Percentiles rank a stretch among this genome's conserved stretches.
Evolutionary conservation across 306 rosid genomes (phyloP).

Genomic region (Albizia julibrissin): DNA sequence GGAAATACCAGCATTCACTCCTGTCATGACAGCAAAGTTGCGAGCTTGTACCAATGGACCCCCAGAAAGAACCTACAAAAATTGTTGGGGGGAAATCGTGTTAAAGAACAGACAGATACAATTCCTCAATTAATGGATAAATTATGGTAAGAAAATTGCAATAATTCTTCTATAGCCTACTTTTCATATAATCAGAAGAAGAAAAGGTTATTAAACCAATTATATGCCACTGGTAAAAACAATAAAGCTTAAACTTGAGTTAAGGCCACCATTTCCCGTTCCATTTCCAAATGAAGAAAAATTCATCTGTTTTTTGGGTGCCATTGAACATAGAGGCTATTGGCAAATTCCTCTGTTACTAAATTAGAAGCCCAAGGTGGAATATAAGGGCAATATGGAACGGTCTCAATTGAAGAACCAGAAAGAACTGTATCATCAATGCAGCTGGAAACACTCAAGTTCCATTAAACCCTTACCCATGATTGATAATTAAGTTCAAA

Average conservation of each 20-base stretch:
- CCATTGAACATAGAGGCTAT: too few relatives aligned
- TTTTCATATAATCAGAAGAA: neutral
- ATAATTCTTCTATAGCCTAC: neutral
- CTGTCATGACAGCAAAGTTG: constrained; percentile 97
- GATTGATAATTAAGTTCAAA: neutral
- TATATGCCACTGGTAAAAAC: neutral
- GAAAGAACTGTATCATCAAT: neutral
- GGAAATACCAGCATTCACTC: constrained; percentile 93
- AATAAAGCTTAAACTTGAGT: neutral
- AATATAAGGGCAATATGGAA: neutral
- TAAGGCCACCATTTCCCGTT: neutral
- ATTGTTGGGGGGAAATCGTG: neutral
- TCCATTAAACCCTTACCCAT: neutral
- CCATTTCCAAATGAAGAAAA: neutral
- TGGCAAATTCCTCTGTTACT: neutral
- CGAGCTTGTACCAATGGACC: constrained; percentile 93
- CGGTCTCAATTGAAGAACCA: neutral
- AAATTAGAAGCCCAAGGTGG: neutral
- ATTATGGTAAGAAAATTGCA: neutral
- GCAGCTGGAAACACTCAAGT: neutral
- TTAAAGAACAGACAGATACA: neutral
- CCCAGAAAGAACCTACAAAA: constrained; percentile 78
- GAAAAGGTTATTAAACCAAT: neutral
- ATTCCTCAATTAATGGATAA: neutral
- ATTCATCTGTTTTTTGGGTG: too few relatives aligned